phyloP scores from a whole-genome alignment of 768 basidiomycete species.

The Pluteus cervinus region DNA sequence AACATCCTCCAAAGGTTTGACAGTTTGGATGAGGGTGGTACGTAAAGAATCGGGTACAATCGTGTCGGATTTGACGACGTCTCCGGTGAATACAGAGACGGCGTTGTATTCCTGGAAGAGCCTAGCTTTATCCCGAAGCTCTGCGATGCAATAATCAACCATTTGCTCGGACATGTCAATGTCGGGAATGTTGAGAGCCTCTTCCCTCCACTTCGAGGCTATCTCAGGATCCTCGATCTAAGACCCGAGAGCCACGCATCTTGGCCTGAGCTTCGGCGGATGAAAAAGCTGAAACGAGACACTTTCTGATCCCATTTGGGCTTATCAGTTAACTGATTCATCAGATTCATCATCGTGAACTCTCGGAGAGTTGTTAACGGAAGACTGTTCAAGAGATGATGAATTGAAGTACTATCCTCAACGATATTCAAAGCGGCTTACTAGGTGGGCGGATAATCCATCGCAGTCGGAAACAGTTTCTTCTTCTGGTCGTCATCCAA shows the following conservation, averaged over 20 bases:
- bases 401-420: too few relatives aligned
- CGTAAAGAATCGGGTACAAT: slow-evolving; percentile 20
- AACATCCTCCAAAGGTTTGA: slow-evolving; percentile 26
- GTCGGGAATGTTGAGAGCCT: not conserved
- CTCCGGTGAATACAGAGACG: slow-evolving; percentile 18
- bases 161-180: slow-evolving; percentile 11
- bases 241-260: too few relatives aligned
- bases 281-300: too few relatives aligned
- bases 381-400: slow-evolving; percentile 5
- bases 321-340: slow-evolving; percentile 21
- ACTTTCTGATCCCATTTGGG: slow-evolving; percentile 18
- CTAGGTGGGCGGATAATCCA: too few relatives aligned
- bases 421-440: too few relatives aligned
- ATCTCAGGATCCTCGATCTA: too few relatives aligned
- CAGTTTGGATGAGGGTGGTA: slow-evolving; percentile 16
- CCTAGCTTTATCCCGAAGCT: slow-evolving; percentile 16
- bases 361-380: slow-evolving; percentile 16
- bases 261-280: too few relatives aligned
- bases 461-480: too few relatives aligned
- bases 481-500: too few relatives aligned
- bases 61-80: slow-evolving; percentile 25
- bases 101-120: too few relatives aligned
- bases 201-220: too few relatives aligned
- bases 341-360: slow-evolving; percentile 17
- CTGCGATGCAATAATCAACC: slow-evolving; percentile 15